Evolutionary conservation across 768 basidiomycete genomes (phyloP).

Genomic region (Suillus lakei): DNA sequence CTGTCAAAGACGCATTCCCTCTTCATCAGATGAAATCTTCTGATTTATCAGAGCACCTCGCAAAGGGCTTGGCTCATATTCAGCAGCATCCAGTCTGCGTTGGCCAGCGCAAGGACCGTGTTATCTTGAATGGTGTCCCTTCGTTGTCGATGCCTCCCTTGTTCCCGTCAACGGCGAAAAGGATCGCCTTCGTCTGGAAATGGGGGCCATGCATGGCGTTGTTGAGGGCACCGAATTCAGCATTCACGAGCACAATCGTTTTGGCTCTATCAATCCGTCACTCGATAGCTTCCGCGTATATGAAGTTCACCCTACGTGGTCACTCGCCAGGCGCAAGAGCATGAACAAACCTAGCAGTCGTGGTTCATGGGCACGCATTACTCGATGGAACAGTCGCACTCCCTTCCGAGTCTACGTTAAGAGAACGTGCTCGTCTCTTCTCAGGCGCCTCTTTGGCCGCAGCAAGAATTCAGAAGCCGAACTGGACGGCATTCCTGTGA

Average conservation of each 20-base stretch:
- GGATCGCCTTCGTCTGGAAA: slow-evolving; percentile 52
- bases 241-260: slow-evolving; percentile 63
- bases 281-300: slow-evolving; percentile 55
- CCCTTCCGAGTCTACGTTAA: slow-evolving; percentile 61
- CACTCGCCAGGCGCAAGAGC: slow-evolving; percentile 50
- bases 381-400: slow-evolving; percentile 57
- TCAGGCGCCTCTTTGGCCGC: slow-evolving; percentile 47
- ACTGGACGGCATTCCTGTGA: slow-evolving; percentile 37
- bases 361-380: slow-evolving; percentile 59
- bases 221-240: slow-evolving; percentile 66
- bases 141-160: slow-evolving; percentile 52
- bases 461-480: slow-evolving; percentile 31
- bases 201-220: slow-evolving; percentile 67
- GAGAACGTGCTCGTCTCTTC: slow-evolving; percentile 51
- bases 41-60: slow-evolving; percentile 51
- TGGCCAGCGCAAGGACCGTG: slow-evolving; percentile 52
- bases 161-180: slow-evolving; percentile 48
- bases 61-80: slow-evolving; percentile 38
- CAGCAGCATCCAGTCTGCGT: slow-evolving; percentile 54
- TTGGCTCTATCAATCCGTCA: slow-evolving; percentile 59
- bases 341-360: slow-evolving; percentile 34
- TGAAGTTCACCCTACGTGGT: slow-evolving; percentile 64
- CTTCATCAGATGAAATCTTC: slow-evolving; percentile 59
- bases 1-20: slow-evolving; percentile 47
- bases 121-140: slow-evolving; percentile 60